These are phyloP conservation scores for Russula sp. DNA, from an alignment of 768 basidiomycete species.

Conservation along the genomic window DNA sequence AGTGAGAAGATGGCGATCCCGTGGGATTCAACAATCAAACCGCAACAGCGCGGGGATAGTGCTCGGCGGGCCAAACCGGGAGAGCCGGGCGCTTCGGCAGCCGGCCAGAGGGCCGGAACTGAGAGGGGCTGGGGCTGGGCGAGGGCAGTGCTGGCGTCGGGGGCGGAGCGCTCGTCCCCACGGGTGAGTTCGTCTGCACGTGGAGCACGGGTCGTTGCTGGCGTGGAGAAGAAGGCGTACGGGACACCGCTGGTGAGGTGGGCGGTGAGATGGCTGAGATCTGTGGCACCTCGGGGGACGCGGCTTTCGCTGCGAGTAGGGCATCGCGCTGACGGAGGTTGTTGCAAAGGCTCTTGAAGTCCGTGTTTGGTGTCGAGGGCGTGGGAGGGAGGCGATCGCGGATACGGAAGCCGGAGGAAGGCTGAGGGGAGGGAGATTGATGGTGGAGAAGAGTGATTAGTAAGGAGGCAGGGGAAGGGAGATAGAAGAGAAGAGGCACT, in stretches of 20 bases:
- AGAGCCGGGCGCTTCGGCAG: constrained; percentile 13
- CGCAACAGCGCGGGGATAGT: constrained; percentile 15
- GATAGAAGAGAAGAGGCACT: not conserved
- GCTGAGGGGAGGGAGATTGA: not conserved
- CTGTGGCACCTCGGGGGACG: not conserved
- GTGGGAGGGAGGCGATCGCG: constrained; percentile 10
- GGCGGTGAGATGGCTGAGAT: not conserved
- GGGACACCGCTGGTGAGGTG: constrained; percentile 24
- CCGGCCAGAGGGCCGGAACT: constrained; percentile 9
- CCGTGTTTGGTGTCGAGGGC: constrained; percentile 11
- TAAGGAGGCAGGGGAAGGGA: not conserved
- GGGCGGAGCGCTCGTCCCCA: constrained; percentile 13
- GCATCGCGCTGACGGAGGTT: constrained; percentile 3
- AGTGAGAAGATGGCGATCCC: not conserved
- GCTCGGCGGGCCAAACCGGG: constrained; percentile 8
- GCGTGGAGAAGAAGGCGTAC: constrained; percentile 19
- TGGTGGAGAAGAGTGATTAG: not conserved
- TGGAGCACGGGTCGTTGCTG: constrained; percentile 12
- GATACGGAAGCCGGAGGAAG: constrained; percentile 9
- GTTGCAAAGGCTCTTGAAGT: constrained; percentile 18
- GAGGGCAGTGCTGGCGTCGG: constrained; percentile 8
- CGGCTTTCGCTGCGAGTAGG: not conserved
- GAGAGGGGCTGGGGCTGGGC: constrained; percentile 1
- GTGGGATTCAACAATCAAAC: not conserved
- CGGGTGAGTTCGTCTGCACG: constrained; percentile 14